Percentiles rank a stretch among this genome's conserved stretches.
These are phyloP conservation scores for Curvularia sp. DNA, from an alignment of 2,329 filamentous ascomycete genomes.

Conservation along the genomic window DNA sequence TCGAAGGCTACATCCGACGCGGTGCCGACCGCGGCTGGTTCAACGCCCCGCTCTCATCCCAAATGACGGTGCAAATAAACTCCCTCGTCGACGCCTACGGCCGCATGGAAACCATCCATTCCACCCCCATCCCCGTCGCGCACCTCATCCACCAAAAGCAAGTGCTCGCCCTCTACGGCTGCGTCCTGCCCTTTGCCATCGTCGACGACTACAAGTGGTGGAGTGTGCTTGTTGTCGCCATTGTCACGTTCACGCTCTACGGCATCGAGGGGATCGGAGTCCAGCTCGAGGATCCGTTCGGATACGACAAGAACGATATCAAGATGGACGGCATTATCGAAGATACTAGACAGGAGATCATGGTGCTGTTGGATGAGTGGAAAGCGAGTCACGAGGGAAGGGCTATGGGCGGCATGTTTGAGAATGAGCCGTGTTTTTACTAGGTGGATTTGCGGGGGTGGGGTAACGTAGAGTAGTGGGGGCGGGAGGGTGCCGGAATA, in stretches of 20 bases:
- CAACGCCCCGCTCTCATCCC: conserved; percentile 64
- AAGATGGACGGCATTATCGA: conserved; percentile 71
- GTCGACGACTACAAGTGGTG: conserved; percentile 70
- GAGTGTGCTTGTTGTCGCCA: conserved; percentile 64
- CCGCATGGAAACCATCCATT: conserved; percentile 69
- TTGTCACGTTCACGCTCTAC: conserved; percentile 69
- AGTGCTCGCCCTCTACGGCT: conserved; percentile 66
- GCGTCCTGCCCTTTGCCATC: conserved; percentile 68
- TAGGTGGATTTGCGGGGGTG: neutral
- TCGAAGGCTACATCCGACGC: conserved; percentile 67
- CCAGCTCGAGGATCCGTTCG: conserved; percentile 71
- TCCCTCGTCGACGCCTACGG: conserved; percentile 65
- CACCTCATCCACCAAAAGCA: conserved; percentile 71
- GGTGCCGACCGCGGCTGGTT: conserved; percentile 65
- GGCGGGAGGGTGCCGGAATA: too few relatives aligned
- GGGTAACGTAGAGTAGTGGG: neutral
- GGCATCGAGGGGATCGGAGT: conserved; percentile 69
- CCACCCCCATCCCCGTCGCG: conserved; percentile 69
- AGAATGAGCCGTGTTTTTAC: conserved; percentile 14
- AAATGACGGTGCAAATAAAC: conserved; percentile 66
- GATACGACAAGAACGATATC: conserved; percentile 70
- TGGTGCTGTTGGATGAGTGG: conserved; percentile 67
- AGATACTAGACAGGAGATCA: conserved; percentile 64
- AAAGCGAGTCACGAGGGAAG: conserved; percentile 46
- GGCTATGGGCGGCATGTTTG: conserved; percentile 46